A percentile compares a stretch with the other conserved stretches of the same genome.
phyloP scores from a whole-genome alignment of 2,329 filamentous ascomycete species.

The Xylariales sp. region DNA sequence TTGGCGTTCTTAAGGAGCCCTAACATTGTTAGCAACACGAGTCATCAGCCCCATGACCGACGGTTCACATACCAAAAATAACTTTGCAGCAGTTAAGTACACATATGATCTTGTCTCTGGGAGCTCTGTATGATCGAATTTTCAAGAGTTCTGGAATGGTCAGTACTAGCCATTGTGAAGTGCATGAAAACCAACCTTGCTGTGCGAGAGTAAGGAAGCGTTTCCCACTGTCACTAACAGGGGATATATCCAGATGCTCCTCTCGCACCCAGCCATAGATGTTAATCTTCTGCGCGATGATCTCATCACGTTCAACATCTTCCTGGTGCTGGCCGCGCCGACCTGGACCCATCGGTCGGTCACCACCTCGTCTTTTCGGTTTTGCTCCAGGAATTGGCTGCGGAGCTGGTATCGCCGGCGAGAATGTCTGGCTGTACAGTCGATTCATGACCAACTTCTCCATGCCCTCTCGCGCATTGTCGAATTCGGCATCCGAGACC shows the following conservation, averaged over 20 bases:
- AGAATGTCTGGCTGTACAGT: constrained; percentile 92
- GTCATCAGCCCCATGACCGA: background rate
- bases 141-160: constrained; percentile 74
- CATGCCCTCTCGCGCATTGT: constrained; percentile 98
- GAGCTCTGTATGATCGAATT: constrained; percentile 95
- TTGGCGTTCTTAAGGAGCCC: constrained; percentile 87
- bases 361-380: constrained; percentile 62
- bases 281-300: constrained; percentile 92
- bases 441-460: constrained; percentile 99
- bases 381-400: constrained; percentile 67
- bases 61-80: constrained; percentile 69
- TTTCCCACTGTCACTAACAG: constrained; percentile 77
- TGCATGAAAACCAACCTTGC: constrained; percentile 60
- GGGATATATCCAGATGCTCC: constrained; percentile 87
- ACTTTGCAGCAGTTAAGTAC: constrained; percentile 99
- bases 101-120: constrained; percentile 96
- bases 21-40: constrained; percentile 25
- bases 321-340: constrained; percentile 93
- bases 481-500: constrained; percentile 93
- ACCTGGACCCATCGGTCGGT: constrained; percentile 71
- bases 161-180: too few species aligned
- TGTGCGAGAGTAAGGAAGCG: constrained; percentile 87
- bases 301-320: constrained; percentile 92
- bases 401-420: constrained; percentile 81
- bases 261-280: constrained; percentile 96